These are phyloP conservation scores for Pseudonitzschia multiseries DNA, from an alignment of 108 stramenopile species.

Conservation along the genomic window DNA sequence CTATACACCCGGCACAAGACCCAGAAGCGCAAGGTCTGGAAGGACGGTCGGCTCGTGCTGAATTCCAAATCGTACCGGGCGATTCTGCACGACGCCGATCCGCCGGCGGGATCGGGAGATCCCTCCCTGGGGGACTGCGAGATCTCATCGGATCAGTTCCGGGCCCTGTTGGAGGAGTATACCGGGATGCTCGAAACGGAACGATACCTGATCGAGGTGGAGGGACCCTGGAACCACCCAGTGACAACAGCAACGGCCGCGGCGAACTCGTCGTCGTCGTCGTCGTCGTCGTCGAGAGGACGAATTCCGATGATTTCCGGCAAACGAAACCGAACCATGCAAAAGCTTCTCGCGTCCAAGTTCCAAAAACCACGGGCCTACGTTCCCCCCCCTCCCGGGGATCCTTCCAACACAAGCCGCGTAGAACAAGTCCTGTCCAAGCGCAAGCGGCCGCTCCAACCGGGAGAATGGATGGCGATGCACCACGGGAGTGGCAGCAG, in stretches of 20 bases:
- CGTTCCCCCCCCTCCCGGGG: conserved; percentile 46
- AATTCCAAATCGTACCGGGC: conserved; percentile 12
- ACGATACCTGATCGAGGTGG: conserved; percentile 41
- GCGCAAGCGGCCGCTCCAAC: conserved; percentile 48
- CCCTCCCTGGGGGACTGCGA: conserved; percentile 51
- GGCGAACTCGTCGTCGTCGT: neutral
- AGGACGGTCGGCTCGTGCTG: conserved; percentile 70
- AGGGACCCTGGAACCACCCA: conserved; percentile 52
- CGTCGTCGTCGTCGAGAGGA: neutral
- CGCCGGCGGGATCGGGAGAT: conserved; percentile 40
- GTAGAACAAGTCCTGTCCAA: conserved; percentile 18
- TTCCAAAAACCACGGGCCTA: conserved; percentile 53
- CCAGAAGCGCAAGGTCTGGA: conserved; percentile 81
- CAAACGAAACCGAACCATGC: conserved; percentile 41
- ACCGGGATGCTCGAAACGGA: conserved; percentile 48
- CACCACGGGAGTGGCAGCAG: conserved; percentile 27
- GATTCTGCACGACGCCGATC: conserved; percentile 53
- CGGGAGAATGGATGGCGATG: conserved; percentile 40
- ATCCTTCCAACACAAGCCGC: neutral
- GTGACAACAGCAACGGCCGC: neutral
- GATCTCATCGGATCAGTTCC: conserved; percentile 16
- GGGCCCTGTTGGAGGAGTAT: conserved; percentile 8
- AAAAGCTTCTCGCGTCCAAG: conserved; percentile 57
- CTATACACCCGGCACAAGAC: conserved; percentile 84
- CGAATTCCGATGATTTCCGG: neutral